A percentile compares a stretch with the other conserved stretches of the same genome.
phyloP scores from a whole-genome alignment of 2,329 filamentous ascomycete genomes.

The Fonsecaea erecta region DNA sequence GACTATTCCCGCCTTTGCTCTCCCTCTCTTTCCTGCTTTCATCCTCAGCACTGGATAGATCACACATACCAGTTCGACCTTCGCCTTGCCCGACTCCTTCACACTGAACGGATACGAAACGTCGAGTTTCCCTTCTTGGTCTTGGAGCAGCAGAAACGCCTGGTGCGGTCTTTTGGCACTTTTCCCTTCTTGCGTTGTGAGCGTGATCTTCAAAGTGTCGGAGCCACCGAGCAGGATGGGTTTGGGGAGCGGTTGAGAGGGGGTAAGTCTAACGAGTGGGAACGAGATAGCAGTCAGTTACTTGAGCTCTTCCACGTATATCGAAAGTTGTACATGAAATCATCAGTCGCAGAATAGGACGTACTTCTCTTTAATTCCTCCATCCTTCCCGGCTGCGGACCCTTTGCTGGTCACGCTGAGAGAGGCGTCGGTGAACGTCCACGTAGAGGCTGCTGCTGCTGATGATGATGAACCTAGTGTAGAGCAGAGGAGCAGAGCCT shows the following conservation, averaged over 20 bases:
- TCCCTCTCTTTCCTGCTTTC: not conserved
- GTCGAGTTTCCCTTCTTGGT: constrained; percentile 76
- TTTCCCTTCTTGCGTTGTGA: constrained; percentile 80
- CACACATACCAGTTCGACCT: constrained; percentile 76
- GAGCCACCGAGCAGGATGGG: constrained; percentile 67
- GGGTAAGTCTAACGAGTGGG: constrained; percentile 58
- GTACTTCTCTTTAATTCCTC: constrained; percentile 61
- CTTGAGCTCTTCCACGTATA: constrained; percentile 9
- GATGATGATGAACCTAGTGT: constrained; percentile 17
- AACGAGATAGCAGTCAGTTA: not conserved
- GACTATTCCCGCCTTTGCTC: not conserved
- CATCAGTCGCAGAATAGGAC: not conserved
- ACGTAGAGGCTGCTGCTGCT: constrained; percentile 56
- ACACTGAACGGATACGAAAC: constrained; percentile 81
- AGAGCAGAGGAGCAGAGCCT: constrained; percentile 24
- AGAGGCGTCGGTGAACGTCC: constrained; percentile 69
- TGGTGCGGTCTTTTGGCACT: constrained; percentile 87
- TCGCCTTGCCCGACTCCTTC: constrained; percentile 86
- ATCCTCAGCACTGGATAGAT: not conserved
- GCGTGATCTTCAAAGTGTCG: constrained; percentile 78
- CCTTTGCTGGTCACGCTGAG: constrained; percentile 65
- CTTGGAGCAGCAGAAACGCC: constrained; percentile 83
- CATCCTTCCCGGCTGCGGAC: constrained; percentile 48
- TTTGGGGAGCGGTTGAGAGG: constrained; percentile 64
- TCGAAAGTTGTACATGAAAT: not conserved